Percentiles rank a stretch among this genome's conserved stretches.
Evolutionary conservation across 768 basidiomycete species (phyloP).

Genomic region (Sutorius australiensis): DNA sequence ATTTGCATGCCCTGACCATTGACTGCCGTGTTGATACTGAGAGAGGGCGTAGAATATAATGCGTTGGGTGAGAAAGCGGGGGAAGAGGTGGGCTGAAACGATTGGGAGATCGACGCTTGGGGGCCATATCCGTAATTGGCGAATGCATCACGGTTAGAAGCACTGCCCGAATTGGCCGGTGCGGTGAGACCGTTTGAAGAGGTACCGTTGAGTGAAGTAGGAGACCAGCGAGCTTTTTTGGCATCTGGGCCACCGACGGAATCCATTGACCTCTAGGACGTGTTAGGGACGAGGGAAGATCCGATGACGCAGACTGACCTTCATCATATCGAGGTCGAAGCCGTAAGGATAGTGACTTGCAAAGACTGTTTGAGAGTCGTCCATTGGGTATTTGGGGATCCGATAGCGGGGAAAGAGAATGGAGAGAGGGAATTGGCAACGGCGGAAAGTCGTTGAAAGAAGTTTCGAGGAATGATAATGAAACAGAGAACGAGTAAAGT

Average conservation of each 20-base stretch:
- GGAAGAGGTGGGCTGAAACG: constrained; percentile 44
- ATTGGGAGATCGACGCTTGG: constrained; percentile 60
- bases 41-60: constrained; percentile 70
- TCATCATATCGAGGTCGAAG: constrained; percentile 92
- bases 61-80: constrained; percentile 51
- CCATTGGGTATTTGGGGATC: constrained; percentile 45
- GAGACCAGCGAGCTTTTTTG: constrained; percentile 90
- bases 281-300: constrained; percentile 2
- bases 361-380: constrained; percentile 71
- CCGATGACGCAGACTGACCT: constrained; percentile 45
- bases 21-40: constrained; percentile 57
- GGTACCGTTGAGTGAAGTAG: constrained; percentile 46
- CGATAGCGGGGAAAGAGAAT: constrained; percentile 31
- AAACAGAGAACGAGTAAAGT: constrained; percentile 48
- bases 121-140: constrained; percentile 88
- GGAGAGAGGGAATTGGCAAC: constrained; percentile 46
- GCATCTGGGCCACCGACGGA: constrained; percentile 74
- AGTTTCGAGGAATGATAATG: constrained; percentile 38
- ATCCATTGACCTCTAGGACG: constrained; percentile 77
- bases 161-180: constrained; percentile 35
- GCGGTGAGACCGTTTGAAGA: constrained; percentile 35
- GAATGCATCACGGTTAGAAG: constrained; percentile 61
- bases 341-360: constrained; percentile 68
- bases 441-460: constrained; percentile 40
- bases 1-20: constrained; percentile 46